A percentile compares a stretch with the other conserved stretches of the same genome.
Conservation (phyloP, 768 basidiomycete genomes). For the Multifurca ochricompacta region DNA sequence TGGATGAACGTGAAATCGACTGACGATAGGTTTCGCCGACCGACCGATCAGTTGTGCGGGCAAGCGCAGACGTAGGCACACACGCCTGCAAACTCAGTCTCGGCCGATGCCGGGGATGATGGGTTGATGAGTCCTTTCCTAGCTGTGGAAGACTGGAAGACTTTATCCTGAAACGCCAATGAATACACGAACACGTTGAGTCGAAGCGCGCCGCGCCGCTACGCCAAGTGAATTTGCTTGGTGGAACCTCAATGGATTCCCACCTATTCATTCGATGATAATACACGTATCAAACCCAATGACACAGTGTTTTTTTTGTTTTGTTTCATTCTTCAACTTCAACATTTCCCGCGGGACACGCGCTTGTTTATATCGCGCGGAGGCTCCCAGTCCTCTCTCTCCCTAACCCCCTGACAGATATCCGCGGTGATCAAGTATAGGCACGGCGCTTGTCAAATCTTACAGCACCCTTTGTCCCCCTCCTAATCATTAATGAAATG, state of each 20-base stretch:
- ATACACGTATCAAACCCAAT: neutral
- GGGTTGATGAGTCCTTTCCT: too few species aligned
- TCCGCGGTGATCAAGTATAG: constrained; percentile 2
- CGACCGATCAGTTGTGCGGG: too few species aligned
- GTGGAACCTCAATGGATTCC: neutral
- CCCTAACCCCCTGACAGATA: neutral
- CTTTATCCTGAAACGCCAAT: neutral
- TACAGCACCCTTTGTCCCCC: neutral
- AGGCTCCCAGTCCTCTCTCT: neutral
- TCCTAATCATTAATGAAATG: constrained; percentile 1
- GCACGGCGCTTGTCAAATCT: neutral
- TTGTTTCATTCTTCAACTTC: neutral
- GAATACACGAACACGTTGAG: neutral
- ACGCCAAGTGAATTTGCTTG: neutral
- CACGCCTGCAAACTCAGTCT: too few species aligned
- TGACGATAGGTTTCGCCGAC: too few species aligned
- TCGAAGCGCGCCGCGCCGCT: neutral
- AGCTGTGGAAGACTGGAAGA: too few species aligned
- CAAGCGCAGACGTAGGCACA: too few species aligned
- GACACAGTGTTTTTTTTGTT: neutral
- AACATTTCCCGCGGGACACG: constrained; percentile 9
- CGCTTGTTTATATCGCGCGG: neutral
- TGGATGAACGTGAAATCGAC: too few species aligned
- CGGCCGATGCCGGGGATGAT: constrained; percentile 1
- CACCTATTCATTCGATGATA: neutral